phyloP scores from a whole-genome alignment of 805 yeast genomes.

The Wickerhamomyces chaumierensis region DNA sequence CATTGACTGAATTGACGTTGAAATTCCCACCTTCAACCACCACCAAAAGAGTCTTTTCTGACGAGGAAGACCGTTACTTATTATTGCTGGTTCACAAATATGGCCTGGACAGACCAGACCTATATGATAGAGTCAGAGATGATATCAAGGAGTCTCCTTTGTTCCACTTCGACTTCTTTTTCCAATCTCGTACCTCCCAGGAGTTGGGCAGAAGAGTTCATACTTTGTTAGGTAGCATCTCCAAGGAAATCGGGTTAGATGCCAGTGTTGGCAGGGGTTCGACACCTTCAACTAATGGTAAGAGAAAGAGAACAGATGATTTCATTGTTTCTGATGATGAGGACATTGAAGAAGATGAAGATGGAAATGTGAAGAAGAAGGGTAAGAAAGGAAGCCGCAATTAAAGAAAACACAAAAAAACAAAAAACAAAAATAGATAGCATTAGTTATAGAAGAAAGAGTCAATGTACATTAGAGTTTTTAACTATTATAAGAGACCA shows the following conservation, averaged over 20 bases:
- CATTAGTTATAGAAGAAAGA: too few species aligned
- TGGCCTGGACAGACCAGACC: slow-evolving; percentile 71
- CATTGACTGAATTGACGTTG: slow-evolving; percentile 67
- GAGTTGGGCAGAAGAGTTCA: slow-evolving; percentile 78
- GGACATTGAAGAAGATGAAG: slow-evolving; percentile 5
- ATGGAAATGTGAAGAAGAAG: slow-evolving; percentile 4
- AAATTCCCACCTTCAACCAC: slow-evolving; percentile 64
- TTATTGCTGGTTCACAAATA: slow-evolving; percentile 66
- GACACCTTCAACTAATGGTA: slow-evolving; percentile 5
- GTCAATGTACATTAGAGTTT: too few species aligned
- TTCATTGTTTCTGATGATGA: not conserved
- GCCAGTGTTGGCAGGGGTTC: slow-evolving; percentile 8
- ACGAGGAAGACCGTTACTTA: slow-evolving; percentile 85
- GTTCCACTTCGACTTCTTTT: slow-evolving; percentile 80
- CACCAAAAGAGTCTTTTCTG: slow-evolving; percentile 59
- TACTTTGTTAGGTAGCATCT: slow-evolving; percentile 63
- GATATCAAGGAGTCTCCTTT: slow-evolving; percentile 63
- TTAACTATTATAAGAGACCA: too few species aligned
- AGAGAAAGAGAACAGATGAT: not conserved
- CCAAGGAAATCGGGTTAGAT: slow-evolving; percentile 38
- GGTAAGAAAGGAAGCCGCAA: not conserved
- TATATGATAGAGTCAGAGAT: slow-evolving; percentile 70
- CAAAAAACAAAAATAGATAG: too few species aligned
- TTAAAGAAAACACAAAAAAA: too few species aligned
- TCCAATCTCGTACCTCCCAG: slow-evolving; percentile 64